Evolutionary conservation across 2,329 filamentous ascomycete genomes (phyloP), one percentile per base, ranked within the genome.

Genomic region (Chaetomiaceae sp.): DNA sequence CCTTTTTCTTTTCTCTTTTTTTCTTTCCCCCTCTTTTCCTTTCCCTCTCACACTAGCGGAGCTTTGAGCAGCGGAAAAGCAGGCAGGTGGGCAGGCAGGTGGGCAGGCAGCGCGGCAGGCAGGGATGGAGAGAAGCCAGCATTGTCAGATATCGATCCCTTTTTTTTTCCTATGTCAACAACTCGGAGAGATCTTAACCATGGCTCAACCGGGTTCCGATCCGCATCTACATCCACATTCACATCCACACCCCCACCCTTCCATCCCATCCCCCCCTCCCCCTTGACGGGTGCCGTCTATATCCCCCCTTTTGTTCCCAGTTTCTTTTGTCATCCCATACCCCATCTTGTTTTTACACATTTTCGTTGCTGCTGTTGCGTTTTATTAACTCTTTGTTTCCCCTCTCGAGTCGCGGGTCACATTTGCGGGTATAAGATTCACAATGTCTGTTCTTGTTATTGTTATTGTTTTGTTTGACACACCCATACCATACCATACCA

Each of bases 1-100:
- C 42, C 34, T 20, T 50, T 41, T 50, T 46, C 27, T 48, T 55
- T 49, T 31, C 44, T 47, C 49, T 47, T 49, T 50, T 38, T 39
- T 44, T 52, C 50, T 61, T 52, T 58, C 54, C 50, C 58, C 57
- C 54, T 53, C 63, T 39, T 56, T 58, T 59, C 41, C 51, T 55
- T 33, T 54, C 52, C 38, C 48, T 27, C 25, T 44, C 52, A 44
- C 51, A 56, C 55, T 27, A 27, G 38, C 47, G 42, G 23, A 49
- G 46, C 51, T 30, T 40, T 35, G 34, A 50, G 35, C 44, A 38
- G 40, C 48, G 27, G 30, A 23, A 27, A 20, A 31, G 34, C 19
- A 37, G 38, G 25, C 38, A 23, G 35, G 25, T 10, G 10, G 25
- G 25, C 25, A 27, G 25, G 25, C 25, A 27, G 30, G 30, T 13